Base-by-base conservation (phyloP, 1,284 basidiomycete species). In the Takashimella tepidaria region DNA sequence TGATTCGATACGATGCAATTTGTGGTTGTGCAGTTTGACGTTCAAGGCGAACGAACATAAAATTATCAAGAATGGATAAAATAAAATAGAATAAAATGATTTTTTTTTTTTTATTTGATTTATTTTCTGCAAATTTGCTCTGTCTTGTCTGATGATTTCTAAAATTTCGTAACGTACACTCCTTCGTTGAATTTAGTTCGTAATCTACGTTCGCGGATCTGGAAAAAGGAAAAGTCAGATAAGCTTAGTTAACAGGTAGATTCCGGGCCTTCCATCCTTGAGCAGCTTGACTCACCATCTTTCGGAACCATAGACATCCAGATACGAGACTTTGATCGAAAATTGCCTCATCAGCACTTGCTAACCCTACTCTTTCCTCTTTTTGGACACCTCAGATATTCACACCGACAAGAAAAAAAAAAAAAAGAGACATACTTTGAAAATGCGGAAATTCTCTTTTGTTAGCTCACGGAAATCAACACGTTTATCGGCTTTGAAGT, bases 401-500 rank as follows among this genome's bases (percentile, higher is more conserved):
- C n/a, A n/a, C n/a, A n/a, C n/a, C n/a, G 20, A 13, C 41, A 21
- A 19, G 13, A 16, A 8, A 16, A 50, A 22, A 50, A 19, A 21
- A 25, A 20, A n/a, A n/a, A n/a, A 12, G 4, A 4, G 6, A 12
- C 61, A 49, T 47, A 67, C 66, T 58, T 73, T 74, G 66, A 74
- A 72, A 27, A 74, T 69, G 49, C 72, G 66, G 52, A 74, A 74
- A 50, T 70, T 70, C 61, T 74, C 72, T 56, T 74, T 74, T 11
- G 72, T 74, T 51, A 98, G 82, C 73, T 97, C 93, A 63, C 95
- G 83, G 78, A 98, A 98, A 76, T 98, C 95, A 72, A 98, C 93
- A 61, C 95, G 80, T 76, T 91, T 92, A 69, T 95, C 91, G 50
- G 93, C 91, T 56, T 93, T 81, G 74, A 96, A 98, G 78, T 97